phyloP scores from a whole-genome alignment of 768 basidiomycete genomes.

The Fomitopsis pulvina region DNA sequence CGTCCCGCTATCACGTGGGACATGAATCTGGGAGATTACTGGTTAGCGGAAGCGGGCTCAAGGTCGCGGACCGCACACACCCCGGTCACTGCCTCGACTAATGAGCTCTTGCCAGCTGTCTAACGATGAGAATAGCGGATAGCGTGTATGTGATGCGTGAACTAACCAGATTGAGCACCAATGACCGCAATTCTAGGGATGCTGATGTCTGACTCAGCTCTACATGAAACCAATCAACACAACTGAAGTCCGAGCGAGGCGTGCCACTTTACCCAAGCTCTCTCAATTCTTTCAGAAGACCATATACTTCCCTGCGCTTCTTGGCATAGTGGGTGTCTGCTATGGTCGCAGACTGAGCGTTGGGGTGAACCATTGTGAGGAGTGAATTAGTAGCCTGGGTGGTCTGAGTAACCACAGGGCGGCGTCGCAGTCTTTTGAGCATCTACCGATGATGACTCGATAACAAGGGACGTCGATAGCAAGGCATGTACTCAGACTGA shows the following conservation, averaged over 20 bases:
- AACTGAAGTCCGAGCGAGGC: too few species aligned
- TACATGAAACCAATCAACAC: conserved; percentile 18
- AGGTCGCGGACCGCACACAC: conserved; percentile 25
- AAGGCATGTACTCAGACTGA: too few species aligned
- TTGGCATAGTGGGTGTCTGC: conserved; percentile 33
- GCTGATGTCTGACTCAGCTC: conserved; percentile 33
- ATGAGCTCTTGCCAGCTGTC: conserved; percentile 52
- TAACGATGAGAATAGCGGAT: background rate
- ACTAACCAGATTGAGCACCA: conserved; percentile 48
- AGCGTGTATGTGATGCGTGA: background rate
- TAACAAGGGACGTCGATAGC: too few species aligned
- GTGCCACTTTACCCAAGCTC: conserved; percentile 31
- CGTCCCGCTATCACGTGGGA: conserved; percentile 56
- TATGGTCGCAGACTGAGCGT: too few species aligned
- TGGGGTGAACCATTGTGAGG: too few species aligned
- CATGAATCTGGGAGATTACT: conserved; percentile 38
- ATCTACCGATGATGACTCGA: too few species aligned
- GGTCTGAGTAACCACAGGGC: too few species aligned
- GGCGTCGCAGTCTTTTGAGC: too few species aligned
- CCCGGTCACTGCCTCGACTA: conserved; percentile 52
- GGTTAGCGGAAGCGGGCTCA: background rate
- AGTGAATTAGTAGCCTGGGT: too few species aligned
- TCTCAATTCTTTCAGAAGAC: conserved; percentile 30
- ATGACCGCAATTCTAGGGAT: conserved; percentile 51
- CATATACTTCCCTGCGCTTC: conserved; percentile 32